Base-by-base conservation (phyloP, 306 rosid genomes). In the Vachellia collinsii region DNA sequence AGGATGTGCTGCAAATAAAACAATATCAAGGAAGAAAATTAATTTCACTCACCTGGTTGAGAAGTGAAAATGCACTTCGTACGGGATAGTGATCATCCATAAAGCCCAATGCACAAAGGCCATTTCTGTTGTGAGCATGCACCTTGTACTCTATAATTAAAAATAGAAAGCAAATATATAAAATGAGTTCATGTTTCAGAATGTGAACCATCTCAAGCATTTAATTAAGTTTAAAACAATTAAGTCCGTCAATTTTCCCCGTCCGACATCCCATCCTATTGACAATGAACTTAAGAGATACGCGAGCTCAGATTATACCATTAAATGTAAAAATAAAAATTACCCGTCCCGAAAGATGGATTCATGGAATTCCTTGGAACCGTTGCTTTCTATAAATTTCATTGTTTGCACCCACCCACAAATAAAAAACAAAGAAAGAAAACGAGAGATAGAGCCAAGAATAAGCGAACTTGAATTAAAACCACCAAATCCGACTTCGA, bases 41-140 rank as follows among this genome's bases (percentile, higher is more conserved):
- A 29, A 56, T 6, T 70, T 46, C 19, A 54, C 73, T 77, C 54
- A 95, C 99, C 98, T 95, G 87, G 79, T 87, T 93, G 62, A 95
- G 93, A 85, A 95, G 89, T 70, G 99, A 95, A 85, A 95, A 95
- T 14, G 99, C 87, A 42, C 99, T 95, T 42, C 99, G 90, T 79
- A 93, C 89, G 0, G 99, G 99, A 85, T 95, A 93, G 88, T 93
- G 96, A 80, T 95, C 99, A 77, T 95, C 99, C 99, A 95, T 95
- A 80, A 95, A 93, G 51, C 97, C 99, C 92, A 96, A 74, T 7
- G 97, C 92, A 85, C 98, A 93, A 85, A 96, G 91, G 46, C 99
- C 99, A 90, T 96, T 93, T 87, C 87, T 89, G 85, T 90, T 96
- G 87, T 93, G 92, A 38, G 90, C 65, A 83, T 96, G 99, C 77